Conservation (phyloP, 2,329 filamentous ascomycete species). For the Calonectria pteridis region DNA sequence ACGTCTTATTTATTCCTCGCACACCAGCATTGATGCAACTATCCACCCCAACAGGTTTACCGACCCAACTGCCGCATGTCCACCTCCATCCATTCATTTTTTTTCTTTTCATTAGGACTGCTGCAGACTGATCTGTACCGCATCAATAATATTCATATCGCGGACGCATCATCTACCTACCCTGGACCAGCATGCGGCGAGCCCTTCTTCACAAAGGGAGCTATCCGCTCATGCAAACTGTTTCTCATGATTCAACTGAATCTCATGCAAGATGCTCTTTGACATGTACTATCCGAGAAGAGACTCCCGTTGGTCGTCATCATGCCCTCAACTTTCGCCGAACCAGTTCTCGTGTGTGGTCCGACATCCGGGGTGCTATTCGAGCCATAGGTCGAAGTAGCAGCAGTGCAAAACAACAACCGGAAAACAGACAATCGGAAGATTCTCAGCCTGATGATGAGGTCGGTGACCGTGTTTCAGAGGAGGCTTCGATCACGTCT, state of each 20-base stretch:
- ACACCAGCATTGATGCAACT: background rate
- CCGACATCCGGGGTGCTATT: slow-evolving; percentile 51
- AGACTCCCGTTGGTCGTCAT: slow-evolving; percentile 21
- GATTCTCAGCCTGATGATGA: slow-evolving; percentile 40
- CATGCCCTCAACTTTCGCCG: slow-evolving; percentile 42
- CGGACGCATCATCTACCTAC: slow-evolving; percentile 16
- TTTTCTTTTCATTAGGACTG: background rate
- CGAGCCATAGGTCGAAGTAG: slow-evolving; percentile 49
- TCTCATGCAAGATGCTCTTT: slow-evolving; percentile 21
- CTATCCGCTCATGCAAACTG: slow-evolving; percentile 38
- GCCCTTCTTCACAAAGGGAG: slow-evolving; percentile 43
- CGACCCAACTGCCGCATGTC: background rate
- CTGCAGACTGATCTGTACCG: background rate
- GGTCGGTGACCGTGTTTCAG: slow-evolving; percentile 25
- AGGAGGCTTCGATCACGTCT: background rate
- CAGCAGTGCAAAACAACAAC: slow-evolving; percentile 38
- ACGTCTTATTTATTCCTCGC: background rate
- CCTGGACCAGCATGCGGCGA: slow-evolving; percentile 45
- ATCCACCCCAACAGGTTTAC: background rate
- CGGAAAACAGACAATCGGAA: slow-evolving; percentile 13
- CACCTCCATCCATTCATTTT: background rate
- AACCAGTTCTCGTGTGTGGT: slow-evolving; percentile 49
- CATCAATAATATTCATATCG: slow-evolving; percentile 23
- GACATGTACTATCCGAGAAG: slow-evolving; percentile 15
- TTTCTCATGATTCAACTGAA: slow-evolving; percentile 32